Base-by-base conservation (phyloP, 1,284 basidiomycete species). In the Ustilago cynodontis region DNA sequence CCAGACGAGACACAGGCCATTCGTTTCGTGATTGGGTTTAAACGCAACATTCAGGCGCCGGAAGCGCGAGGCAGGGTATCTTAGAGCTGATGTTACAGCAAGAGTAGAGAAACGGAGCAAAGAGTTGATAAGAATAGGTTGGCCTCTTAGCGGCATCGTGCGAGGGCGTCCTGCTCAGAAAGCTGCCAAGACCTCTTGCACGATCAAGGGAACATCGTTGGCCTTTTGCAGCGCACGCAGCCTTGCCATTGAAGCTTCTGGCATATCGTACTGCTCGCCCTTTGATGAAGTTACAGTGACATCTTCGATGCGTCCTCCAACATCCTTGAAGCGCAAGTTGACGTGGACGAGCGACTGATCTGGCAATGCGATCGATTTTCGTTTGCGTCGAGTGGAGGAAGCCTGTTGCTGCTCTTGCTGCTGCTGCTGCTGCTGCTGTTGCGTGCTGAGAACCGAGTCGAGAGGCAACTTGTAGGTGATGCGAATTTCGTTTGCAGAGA, bases 131-230 rank as follows among this genome's bases (percentile, higher is more conserved):
- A n/a, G n/a, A n/a, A n/a, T n/a, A n/a, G n/a, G n/a, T n/a, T n/a
- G n/a, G n/a, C n/a, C n/a, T n/a, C n/a, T n/a, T n/a, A n/a, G n/a
- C n/a, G n/a, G n/a, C n/a, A n/a, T n/a, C n/a, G n/a, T 41, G 14
- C 31, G 31, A n/a, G n/a, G n/a, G n/a, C n/a, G n/a, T n/a, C n/a
- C n/a, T n/a, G n/a, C n/a, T 61, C 52, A 77, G 65, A 77, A 70
- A 35, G 71, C 70, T 14, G 70, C 70, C 16, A 77, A 50, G 2
- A 76, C 62, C 59, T 78, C 77, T 58, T 76, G 72, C n/a, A 78
- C 67, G 50, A 78, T 71, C 58, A 78, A 22, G 0, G 77, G 77
- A 37, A 78, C 64, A 47, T 78, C 77, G 66, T 78, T 78, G 57
- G 77, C 69, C 58, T 72, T 71, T 52, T 72, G 69, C 35, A 71